Base-by-base conservation (phyloP, 768 basidiomycete species). In the Pisolithus orientalis region DNA sequence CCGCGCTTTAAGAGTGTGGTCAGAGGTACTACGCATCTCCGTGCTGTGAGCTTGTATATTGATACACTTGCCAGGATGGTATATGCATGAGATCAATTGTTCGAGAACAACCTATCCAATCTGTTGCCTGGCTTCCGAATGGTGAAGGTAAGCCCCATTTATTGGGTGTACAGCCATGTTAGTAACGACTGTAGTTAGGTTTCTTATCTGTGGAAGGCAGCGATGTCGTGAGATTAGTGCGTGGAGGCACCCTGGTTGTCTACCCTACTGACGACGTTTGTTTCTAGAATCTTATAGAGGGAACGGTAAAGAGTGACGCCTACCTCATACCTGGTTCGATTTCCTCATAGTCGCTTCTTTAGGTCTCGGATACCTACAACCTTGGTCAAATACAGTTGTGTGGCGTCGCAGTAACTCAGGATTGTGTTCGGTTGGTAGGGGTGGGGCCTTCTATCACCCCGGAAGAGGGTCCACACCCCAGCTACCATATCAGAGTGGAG, bases 151-250 rank as follows among this genome's bases (percentile, higher is more conserved):
- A 58, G 58, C 43, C 25, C 47, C 50, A 21, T 31, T 14, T 44
- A 43, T 24, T 25, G 32, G 39, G 51, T 32, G 49, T 56, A 59
- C 28, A 9, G 31, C 31, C 31, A 42, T 11, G 54, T 56, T 61
- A 39, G 57, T 45, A 45, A 40, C 47, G 50, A 57, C 57, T 53
- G 53, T 52, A 47, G 53, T 49, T 50, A 75, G 79, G 69, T 21
- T 79, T 81, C 64, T 53, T 81, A 49, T 78, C 77, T 21, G 77
- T 80, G n/a, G 79, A 80, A 62, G 72, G 70, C 21, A 70, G 70
- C 57, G 70, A 72, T 14, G 74, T 80, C 34, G 65, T 68, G 17
- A 76, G 75, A 59, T 56, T 79, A 57, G 77, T 75, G 50, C 32
- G 67, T 56, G 24, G 14, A 42, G 34, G 54, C 27, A 6, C 28